Conservation (phyloP, 1,284 basidiomycete species). For the Tranzscheliella williamsii region DNA sequence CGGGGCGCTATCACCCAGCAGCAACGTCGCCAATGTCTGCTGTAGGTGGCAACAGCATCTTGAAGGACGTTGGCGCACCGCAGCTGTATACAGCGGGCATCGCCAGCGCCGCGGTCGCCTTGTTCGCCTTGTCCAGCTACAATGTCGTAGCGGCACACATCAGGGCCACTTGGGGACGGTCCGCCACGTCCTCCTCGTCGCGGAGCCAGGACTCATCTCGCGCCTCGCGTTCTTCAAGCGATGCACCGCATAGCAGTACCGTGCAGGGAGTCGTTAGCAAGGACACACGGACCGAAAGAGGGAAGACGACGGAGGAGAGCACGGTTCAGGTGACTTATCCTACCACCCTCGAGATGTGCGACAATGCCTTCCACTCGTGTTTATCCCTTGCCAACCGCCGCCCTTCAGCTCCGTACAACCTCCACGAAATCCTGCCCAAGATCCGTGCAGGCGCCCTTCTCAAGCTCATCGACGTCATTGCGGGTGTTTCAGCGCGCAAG, state of each 20-base stretch:
- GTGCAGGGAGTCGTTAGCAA: background rate
- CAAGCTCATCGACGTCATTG: conserved; percentile 62
- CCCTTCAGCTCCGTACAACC: conserved; percentile 1
- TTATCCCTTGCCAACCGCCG: conserved; percentile 2
- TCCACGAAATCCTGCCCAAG: conserved; percentile 10
- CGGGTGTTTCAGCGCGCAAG: conserved; percentile 61
- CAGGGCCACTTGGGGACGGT: background rate
- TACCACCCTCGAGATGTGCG: conserved; percentile 44
- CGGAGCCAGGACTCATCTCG: background rate
- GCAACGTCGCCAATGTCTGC: too few species aligned
- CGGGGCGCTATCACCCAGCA: too few species aligned
- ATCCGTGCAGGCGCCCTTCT: conserved; percentile 61
- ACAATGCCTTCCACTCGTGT: conserved; percentile 23
- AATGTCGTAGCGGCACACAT: background rate
- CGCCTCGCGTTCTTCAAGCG: background rate
- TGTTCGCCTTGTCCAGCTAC: background rate
- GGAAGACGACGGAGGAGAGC: conserved; percentile 36
- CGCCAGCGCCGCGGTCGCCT: background rate
- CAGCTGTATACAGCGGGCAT: conserved; percentile 1
- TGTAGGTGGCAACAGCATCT: too few species aligned
- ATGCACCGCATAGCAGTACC: background rate
- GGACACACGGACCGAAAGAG: conserved; percentile 1
- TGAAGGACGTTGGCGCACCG: background rate
- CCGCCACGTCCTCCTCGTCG: background rate
- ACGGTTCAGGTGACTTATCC: conserved; percentile 45